Percentiles rank a stretch among this genome's conserved stretches.
phyloP scores from a whole-genome alignment of 2,329 filamentous ascomycete species.

The Colletotrichum falcatum region DNA sequence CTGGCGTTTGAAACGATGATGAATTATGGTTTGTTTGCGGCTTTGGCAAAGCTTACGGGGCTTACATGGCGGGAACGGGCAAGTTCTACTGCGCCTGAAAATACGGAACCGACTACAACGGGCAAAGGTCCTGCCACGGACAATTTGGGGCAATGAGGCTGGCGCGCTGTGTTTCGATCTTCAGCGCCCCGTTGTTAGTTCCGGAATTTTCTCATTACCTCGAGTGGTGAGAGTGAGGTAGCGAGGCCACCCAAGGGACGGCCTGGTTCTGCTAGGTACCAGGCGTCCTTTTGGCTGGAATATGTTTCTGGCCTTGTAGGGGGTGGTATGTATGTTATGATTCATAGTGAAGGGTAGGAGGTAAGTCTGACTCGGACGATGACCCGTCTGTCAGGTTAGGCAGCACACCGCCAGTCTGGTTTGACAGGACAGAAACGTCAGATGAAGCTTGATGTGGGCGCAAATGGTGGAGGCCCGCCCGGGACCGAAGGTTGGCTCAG shows the following conservation, averaged over 20 bases:
- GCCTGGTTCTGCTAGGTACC: conserved; percentile 22
- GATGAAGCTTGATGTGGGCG: conserved; percentile 32
- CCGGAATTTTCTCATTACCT: not conserved
- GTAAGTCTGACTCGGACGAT: conserved; percentile 24
- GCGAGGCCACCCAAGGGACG: conserved; percentile 14
- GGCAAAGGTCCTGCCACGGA: conserved; percentile 26
- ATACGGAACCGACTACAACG: conserved; percentile 8
- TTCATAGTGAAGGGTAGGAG: conserved; percentile 14
- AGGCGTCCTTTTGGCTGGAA: conserved; percentile 8
- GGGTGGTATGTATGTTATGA: conserved; percentile 26
- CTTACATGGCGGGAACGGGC: conserved; percentile 14
- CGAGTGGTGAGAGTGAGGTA: not conserved
- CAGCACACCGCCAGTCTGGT: conserved; percentile 32
- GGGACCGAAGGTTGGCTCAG: conserved; percentile 25
- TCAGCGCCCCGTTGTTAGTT: conserved; percentile 14
- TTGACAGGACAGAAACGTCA: conserved; percentile 38
- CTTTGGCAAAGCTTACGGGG: not conserved
- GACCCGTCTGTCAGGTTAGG: conserved; percentile 37
- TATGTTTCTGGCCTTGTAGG: conserved; percentile 33
- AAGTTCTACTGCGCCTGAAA: conserved; percentile 3
- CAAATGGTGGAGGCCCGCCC: conserved; percentile 29
- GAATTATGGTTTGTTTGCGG: conserved; percentile 23
- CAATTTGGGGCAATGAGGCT: conserved; percentile 20
- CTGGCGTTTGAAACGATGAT: conserved; percentile 19
- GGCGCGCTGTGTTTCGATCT: conserved; percentile 29